Conservation (phyloP, 2,329 filamentous ascomycete species). For the Calonectria hongkongensis region DNA sequence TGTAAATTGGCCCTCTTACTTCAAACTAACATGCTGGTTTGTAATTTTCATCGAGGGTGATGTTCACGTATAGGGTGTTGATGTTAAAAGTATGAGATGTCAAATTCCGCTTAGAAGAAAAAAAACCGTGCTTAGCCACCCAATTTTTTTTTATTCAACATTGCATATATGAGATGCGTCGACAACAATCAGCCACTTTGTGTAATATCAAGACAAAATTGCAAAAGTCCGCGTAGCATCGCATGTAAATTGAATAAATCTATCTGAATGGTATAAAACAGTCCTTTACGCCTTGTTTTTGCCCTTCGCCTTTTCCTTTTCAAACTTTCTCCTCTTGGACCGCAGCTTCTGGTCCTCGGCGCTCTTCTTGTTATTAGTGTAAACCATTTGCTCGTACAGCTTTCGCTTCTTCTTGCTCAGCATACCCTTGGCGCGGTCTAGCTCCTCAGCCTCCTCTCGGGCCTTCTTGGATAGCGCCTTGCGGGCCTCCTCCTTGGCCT, state of each 20-base stretch:
- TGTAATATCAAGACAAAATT: constrained; percentile 14
- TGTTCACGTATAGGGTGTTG: neutral
- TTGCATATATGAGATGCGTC: neutral
- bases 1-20: neutral
- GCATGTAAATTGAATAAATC: constrained; percentile 52
- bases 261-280: constrained; percentile 58
- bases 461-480: constrained; percentile 83
- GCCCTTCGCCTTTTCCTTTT: constrained; percentile 75
- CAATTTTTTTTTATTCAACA: neutral
- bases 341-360: constrained; percentile 91
- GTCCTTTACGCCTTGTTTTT: constrained; percentile 58
- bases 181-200: neutral
- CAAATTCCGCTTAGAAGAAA: neutral
- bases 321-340: constrained; percentile 92
- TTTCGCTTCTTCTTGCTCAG: constrained; percentile 98
- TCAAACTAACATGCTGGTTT: neutral
- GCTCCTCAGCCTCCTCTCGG: constrained; percentile 87
- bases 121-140: neutral
- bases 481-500: constrained; percentile 81
- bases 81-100: neutral
- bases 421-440: constrained; percentile 98
- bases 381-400: constrained; percentile 97
- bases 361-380: constrained; percentile 95
- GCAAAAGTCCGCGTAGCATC: constrained; percentile 44
- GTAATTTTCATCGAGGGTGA: neutral